Evolutionary conservation across 495 filamentous ascomycete genomes (phyloP).

Genomic region (Penicillium lividum): DNA sequence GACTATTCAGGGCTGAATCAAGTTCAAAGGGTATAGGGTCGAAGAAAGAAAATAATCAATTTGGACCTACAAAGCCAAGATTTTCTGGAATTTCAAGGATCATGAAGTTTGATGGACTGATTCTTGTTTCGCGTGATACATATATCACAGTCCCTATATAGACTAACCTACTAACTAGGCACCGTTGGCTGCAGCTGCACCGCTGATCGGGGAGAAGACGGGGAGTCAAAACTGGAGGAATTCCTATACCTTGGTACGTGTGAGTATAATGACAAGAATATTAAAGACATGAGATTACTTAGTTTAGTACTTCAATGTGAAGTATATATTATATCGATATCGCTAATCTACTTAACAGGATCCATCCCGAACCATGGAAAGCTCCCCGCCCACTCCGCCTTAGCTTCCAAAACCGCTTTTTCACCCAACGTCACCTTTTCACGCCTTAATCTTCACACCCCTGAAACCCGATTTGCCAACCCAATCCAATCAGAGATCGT

Average conservation of each 20-base stretch:
- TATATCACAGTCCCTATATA: conserved; percentile 3
- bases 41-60: not conserved
- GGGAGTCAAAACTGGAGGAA: not conserved
- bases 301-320: not conserved
- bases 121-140: not conserved
- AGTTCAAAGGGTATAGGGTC: not conserved
- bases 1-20: not conserved
- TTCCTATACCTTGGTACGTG: not conserved
- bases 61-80: not conserved
- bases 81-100: not conserved
- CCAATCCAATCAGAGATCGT: conserved; percentile 11
- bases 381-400: conserved; percentile 29
- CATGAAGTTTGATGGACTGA: not conserved
- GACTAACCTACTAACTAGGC: not conserved
- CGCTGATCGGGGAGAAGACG: conserved; percentile 4
- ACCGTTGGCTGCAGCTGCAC: not conserved
- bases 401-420: conserved; percentile 12
- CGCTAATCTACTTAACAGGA: conserved; percentile 2
- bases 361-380: conserved; percentile 28
- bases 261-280: no score
- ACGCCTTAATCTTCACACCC: conserved; percentile 6
- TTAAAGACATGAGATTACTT: no score
- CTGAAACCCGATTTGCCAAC: conserved; percentile 1
- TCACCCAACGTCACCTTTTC: conserved; percentile 3
- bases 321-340: not conserved